Evolutionary conservation across 2,329 filamentous ascomycete genomes (phyloP).

Genomic region (Penicillium frequentans): DNA sequence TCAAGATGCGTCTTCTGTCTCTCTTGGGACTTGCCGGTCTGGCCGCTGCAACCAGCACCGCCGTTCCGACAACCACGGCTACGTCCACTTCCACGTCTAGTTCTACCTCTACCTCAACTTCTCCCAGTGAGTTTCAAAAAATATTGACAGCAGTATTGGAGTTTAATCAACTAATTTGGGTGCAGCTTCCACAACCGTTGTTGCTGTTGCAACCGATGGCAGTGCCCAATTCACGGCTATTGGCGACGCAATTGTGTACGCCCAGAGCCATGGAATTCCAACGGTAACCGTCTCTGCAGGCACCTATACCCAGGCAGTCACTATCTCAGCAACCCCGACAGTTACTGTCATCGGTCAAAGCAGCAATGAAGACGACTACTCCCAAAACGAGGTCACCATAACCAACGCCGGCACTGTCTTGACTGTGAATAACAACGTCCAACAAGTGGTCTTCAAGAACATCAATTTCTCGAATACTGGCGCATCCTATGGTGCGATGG

Average conservation of each 20-base stretch:
- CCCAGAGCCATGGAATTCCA: slow-evolving; percentile 42
- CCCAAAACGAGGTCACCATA: slow-evolving; percentile 42
- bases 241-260: slow-evolving; percentile 45
- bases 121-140: neutral
- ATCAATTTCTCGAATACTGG: slow-evolving; percentile 36
- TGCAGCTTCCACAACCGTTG: slow-evolving; percentile 21
- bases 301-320: slow-evolving; percentile 46
- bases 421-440: slow-evolving; percentile 29
- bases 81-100: neutral
- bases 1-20: neutral
- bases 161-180: neutral
- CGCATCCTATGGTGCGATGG: slow-evolving; percentile 24
- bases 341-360: slow-evolving; percentile 45
- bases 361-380: slow-evolving; percentile 30
- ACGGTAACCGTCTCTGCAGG: slow-evolving; percentile 48
- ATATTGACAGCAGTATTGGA: no score
- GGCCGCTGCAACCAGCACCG: neutral
- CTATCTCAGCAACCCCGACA: slow-evolving; percentile 40
- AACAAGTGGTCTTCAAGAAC: slow-evolving; percentile 39
- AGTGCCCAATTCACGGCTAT: slow-evolving; percentile 49
- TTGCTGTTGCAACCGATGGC: slow-evolving; percentile 48
- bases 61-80: neutral
- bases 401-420: slow-evolving; percentile 26
- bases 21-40: neutral
- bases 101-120: neutral